Conservation (phyloP, 2,329 filamentous ascomycete genomes). For the Monosporascus sp. region DNA sequence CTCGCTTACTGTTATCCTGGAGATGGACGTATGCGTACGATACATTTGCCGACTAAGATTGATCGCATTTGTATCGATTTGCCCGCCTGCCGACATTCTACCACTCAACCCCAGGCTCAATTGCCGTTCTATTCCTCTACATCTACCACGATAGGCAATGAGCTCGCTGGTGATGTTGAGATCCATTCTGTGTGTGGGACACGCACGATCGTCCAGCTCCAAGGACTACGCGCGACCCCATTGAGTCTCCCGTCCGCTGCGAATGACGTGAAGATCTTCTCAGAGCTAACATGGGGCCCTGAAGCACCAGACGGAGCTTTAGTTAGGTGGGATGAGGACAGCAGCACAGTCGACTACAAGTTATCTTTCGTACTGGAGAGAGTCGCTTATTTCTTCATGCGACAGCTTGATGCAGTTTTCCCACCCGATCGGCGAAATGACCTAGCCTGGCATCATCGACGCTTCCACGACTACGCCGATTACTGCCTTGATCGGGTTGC, state of each 20-base stretch:
- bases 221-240: not conserved
- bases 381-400: not conserved
- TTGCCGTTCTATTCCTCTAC: not conserved
- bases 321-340: too few relatives aligned
- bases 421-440: not conserved
- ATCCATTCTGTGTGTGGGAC: not conserved
- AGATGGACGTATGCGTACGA: slow-evolving; percentile 2
- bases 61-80: not conserved
- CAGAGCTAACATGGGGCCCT: not conserved
- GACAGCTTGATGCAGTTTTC: not conserved
- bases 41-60: slow-evolving; percentile 3
- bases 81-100: not conserved
- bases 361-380: not conserved
- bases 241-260: not conserved
- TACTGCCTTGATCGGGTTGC: not conserved
- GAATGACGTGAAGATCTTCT: not conserved
- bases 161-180: not conserved
- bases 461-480: not conserved
- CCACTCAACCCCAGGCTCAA: not conserved
- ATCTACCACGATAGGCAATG: not conserved
- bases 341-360: not conserved
- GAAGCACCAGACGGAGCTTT: not conserved
- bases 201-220: not conserved
- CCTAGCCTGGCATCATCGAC: not conserved
- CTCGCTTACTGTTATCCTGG: slow-evolving; percentile 7